Percentiles rank a stretch among this genome's conserved stretches.
Evolutionary conservation across 805 yeast species (phyloP).

Genomic region (Candida nemodendra): DNA sequence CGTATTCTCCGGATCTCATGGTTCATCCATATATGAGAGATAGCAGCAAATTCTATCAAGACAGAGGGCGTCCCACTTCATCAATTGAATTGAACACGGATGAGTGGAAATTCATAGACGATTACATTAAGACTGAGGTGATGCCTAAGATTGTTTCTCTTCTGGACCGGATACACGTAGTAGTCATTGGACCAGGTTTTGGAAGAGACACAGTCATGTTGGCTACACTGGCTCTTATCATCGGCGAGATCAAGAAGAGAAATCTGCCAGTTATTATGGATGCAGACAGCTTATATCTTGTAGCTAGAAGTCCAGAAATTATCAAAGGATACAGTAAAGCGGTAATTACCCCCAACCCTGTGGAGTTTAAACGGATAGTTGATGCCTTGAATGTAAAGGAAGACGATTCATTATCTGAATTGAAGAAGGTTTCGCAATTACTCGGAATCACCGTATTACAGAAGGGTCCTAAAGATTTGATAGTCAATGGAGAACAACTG

Average conservation of each 20-base stretch:
- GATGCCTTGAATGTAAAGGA: conserved; percentile 41
- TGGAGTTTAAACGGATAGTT: conserved; percentile 72
- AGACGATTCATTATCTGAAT: conserved; percentile 15
- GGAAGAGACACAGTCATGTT: conserved; percentile 79
- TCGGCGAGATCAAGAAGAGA: conserved; percentile 54
- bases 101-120: conserved; percentile 19
- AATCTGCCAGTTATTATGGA: conserved; percentile 77
- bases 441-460: conserved; percentile 63
- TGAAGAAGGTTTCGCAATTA: conserved; percentile 42
- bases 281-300: conserved; percentile 81
- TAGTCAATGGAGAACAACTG: conserved; percentile 48
- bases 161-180: conserved; percentile 69
- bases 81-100: conserved; percentile 2
- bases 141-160: conserved; percentile 55
- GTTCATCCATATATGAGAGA: conserved; percentile 87
- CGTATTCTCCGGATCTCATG: conserved; percentile 91
- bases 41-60: conserved; percentile 27
- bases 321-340: conserved; percentile 57
- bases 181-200: conserved; percentile 91
- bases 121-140: conserved; percentile 42
- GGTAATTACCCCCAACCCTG: conserved; percentile 84
- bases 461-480: conserved; percentile 69
- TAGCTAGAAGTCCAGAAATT: conserved; percentile 56
- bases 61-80: background rate
- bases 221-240: conserved; percentile 53